These are phyloP conservation scores for Dendrobium huoshanense DNA, from an alignment of 106 monocot species.

Conservation along the genomic window DNA sequence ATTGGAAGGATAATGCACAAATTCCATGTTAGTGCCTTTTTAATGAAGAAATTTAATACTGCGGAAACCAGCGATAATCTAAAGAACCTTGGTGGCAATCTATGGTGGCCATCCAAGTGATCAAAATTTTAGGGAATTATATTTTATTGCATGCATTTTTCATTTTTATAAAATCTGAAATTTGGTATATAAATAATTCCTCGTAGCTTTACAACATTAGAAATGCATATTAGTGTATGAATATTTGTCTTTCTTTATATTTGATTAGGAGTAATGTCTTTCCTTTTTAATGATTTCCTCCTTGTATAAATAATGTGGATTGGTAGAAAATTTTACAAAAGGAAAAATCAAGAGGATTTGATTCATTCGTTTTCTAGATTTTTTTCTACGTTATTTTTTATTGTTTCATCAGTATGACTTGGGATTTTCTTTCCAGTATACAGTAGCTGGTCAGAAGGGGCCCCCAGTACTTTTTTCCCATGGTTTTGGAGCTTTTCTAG, in stretches of 20 bases:
- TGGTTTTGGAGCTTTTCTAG: slow-evolving; percentile 95
- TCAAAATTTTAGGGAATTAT: background rate
- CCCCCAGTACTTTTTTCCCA: slow-evolving; percentile 83
- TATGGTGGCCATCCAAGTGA: background rate
- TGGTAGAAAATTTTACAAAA: background rate
- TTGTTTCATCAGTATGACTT: background rate
- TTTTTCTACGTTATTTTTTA: background rate
- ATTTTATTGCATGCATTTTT: too few relatives aligned
- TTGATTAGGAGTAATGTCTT: background rate
- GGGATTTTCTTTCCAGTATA: slow-evolving; percentile 45
- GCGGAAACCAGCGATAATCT: background rate
- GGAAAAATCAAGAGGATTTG: background rate
- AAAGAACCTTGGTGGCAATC: background rate
- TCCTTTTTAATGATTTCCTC: background rate
- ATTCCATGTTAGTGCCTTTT: slow-evolving; percentile 1
- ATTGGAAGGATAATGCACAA: background rate
- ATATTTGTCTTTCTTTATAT: background rate
- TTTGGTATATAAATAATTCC: background rate
- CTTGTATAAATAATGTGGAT: too few relatives aligned
- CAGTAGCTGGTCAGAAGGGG: slow-evolving; percentile 65
- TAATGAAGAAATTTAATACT: background rate
- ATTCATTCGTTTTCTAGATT: background rate
- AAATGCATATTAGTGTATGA: background rate
- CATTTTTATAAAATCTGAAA: background rate
- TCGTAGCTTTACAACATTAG: background rate